Conservation (phyloP, 1,284 basidiomycete genomes). For the Schizopora paradoxa region DNA sequence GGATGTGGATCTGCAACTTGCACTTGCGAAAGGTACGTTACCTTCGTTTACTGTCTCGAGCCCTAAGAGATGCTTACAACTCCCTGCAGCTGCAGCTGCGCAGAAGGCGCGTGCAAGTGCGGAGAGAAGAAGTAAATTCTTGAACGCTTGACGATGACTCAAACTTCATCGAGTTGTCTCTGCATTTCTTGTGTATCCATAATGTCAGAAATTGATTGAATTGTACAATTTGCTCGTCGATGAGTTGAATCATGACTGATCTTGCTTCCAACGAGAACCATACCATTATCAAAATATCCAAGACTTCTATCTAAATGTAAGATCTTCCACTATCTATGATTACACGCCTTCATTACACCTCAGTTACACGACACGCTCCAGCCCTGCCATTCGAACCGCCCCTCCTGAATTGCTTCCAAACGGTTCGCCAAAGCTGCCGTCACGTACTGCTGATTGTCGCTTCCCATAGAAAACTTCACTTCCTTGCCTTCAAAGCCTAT, state of each 20-base stretch:
- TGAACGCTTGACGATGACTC: too few relatives aligned
- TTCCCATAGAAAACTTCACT: conserved; percentile 38
- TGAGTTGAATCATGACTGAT: background rate
- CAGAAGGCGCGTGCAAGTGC: too few relatives aligned
- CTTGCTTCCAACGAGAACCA: background rate
- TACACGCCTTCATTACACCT: too few relatives aligned
- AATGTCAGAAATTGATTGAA: background rate
- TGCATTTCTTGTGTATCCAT: background rate
- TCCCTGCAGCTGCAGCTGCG: too few relatives aligned
- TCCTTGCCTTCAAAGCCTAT: conserved; percentile 52
- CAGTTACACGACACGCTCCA: conserved; percentile 54
- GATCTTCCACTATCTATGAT: conserved; percentile 16
- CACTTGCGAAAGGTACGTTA: too few relatives aligned
- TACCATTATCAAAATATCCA: background rate
- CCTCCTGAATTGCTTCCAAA: conserved; percentile 63
- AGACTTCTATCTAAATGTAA: background rate
- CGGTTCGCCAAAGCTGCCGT: conserved; percentile 50
- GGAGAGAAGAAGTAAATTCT: too few relatives aligned
- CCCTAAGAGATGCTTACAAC: too few relatives aligned
- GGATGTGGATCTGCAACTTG: too few relatives aligned
- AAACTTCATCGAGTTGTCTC: too few relatives aligned
- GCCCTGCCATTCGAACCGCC: conserved; percentile 44
- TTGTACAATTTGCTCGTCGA: background rate
- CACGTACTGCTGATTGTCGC: conserved; percentile 45
- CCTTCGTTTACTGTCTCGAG: too few relatives aligned